Conservation (phyloP, 768 basidiomycete species). For the Leccinum obscurum region DNA sequence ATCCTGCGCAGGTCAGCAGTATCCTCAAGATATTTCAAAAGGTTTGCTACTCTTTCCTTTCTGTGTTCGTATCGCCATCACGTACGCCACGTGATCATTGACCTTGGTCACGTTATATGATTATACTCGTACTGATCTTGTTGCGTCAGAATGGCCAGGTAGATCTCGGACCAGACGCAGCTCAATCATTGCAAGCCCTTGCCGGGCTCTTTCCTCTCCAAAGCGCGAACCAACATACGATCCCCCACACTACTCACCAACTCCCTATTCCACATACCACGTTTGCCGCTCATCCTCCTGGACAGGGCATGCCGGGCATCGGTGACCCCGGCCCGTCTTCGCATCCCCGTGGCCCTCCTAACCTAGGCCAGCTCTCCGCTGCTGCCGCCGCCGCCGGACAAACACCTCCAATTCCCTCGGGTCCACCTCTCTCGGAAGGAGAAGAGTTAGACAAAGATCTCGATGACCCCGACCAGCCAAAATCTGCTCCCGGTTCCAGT, state of each 20-base stretch:
- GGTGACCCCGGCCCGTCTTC: conserved; percentile 73
- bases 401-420: conserved; percentile 27
- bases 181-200: conserved; percentile 57
- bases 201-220: conserved; percentile 37
- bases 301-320: conserved; percentile 48
- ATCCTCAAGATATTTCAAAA: conserved; percentile 61
- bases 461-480: conserved; percentile 28
- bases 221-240: conserved; percentile 31
- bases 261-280: conserved; percentile 43
- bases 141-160: conserved; percentile 44
- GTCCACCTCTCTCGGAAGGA: conserved; percentile 17
- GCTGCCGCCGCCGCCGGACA: conserved; percentile 46
- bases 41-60: conserved; percentile 40
- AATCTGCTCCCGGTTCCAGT: conserved; percentile 28
- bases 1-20: conserved; percentile 57
- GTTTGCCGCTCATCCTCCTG: conserved; percentile 23
- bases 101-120: conserved; percentile 25
- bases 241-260: conserved; percentile 25
- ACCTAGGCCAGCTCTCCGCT: conserved; percentile 57
- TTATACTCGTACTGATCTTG: conserved; percentile 3
- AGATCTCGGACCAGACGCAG: conserved; percentile 60
- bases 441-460: conserved; percentile 29
- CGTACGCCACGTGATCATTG: conserved; percentile 26
- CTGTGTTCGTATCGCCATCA: background rate
- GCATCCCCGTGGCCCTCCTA: conserved; percentile 67